Base-by-base conservation (phyloP, 805 yeast species). In the Pichia exigua region DNA sequence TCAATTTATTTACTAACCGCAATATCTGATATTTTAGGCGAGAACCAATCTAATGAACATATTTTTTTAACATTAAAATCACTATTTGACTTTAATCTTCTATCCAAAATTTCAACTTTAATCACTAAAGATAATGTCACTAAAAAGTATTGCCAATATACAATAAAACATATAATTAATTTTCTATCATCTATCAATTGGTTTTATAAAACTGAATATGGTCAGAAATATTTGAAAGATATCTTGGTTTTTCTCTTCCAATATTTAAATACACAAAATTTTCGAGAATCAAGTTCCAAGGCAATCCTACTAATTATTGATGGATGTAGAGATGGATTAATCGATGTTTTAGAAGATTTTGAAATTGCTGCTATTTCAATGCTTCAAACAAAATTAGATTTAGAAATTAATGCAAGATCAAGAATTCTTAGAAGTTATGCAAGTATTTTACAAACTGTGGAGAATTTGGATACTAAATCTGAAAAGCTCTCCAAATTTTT, bases 381-480 rank as follows among this genome's bases (percentile, higher is more conserved):
- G 77, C 61, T 82, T 11, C 64, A 64, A 15, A 71, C 73, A 48
- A 49, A 39, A 22, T 48, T 32, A 27, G 43, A 47, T 24, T 52
- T 62, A 0, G 52, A 61, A 0, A 65, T 76, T 15, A 79, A 73
- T 50, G 77, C 80, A 5, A 67, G 87, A 55, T 82, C 82, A 59
- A 71, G 87, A 53, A 71, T 86, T 64, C 72, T 79, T 40, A 77
- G 80, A 54, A 75, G 91, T 0, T 77, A 81, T 60, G 76, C 85
- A 5, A 82, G 83, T 18, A 79, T 86, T 44, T 71, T 83, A 28
- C 84, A 81, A 59, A 72, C 80, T 24, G 65, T 76, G 27, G 70
- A 72, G 27, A 72, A 78, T 45, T 82, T 86, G 0, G 61, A 58
- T 9, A 55, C 61, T 0, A 82, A 78, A 58, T 77, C 67, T 8